Conservation (phyloP, 495 filamentous ascomycete species). For the Penicillium coprophilum region DNA sequence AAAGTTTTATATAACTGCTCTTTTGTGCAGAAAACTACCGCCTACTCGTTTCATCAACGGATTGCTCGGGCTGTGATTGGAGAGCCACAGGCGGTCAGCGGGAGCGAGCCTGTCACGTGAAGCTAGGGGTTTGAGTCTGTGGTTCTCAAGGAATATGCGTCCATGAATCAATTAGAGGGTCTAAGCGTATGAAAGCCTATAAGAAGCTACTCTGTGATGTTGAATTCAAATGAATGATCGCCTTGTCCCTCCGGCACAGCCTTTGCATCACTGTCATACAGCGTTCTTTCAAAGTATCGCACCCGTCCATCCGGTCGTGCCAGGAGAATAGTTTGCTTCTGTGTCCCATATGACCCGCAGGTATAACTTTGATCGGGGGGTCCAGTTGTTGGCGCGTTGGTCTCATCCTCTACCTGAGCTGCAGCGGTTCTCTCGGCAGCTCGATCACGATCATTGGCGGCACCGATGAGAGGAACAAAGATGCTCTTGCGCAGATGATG, state of each 20-base stretch:
- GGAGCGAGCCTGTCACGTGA: background rate
- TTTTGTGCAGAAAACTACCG: conserved; percentile 12
- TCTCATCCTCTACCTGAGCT: conserved; percentile 32
- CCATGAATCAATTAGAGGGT: background rate
- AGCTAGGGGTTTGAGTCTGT: background rate
- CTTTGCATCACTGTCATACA: conserved; percentile 69
- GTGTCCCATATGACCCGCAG: conserved; percentile 74
- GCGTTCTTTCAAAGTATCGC: conserved; percentile 77
- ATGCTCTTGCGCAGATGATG: conserved; percentile 72
- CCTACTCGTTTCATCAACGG: background rate
- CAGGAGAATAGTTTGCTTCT: conserved; percentile 84
- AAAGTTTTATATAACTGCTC: conserved; percentile 27
- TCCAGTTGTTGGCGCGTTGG: conserved; percentile 17
- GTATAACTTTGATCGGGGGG: conserved; percentile 31
- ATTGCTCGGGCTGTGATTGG: background rate
- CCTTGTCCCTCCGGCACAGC: conserved; percentile 58
- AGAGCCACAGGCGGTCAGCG: too few species aligned
- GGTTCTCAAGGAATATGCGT: background rate
- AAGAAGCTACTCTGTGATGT: conserved; percentile 19
- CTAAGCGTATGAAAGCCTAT: background rate
- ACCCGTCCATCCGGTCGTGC: conserved; percentile 73
- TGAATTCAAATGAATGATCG: conserved; percentile 52
- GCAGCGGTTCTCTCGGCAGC: conserved; percentile 51
- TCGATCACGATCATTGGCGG: conserved; percentile 41
- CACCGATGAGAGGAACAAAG: conserved; percentile 75